These are phyloP conservation scores for Petunia axillaris DNA, from an alignment of 257 asterid genomes.

Conservation along the genomic window DNA sequence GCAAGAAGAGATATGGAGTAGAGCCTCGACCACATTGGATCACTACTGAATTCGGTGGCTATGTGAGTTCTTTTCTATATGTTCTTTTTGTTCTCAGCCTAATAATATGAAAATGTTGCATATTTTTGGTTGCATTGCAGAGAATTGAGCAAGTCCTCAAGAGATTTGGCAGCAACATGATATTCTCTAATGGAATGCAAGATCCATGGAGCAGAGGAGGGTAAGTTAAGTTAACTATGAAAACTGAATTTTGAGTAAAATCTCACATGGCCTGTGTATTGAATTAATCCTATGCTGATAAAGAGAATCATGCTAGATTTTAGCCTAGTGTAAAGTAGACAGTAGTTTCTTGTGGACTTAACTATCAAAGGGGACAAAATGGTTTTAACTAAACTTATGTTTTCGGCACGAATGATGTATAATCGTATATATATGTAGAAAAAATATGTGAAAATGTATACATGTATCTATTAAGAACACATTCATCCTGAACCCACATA, in stretches of 20 bases:
- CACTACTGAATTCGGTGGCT: slow-evolving; percentile 77
- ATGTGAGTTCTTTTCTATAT: slow-evolving; percentile 35
- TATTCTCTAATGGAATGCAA: slow-evolving; percentile 77
- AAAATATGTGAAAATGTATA: not conserved
- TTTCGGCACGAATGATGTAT: not conserved
- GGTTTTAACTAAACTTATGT: too few relatives aligned
- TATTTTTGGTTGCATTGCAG: slow-evolving; percentile 33
- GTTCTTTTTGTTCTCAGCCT: not conserved
- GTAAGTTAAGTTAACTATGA: slow-evolving; percentile 36
- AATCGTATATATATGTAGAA: rapidly evolving
- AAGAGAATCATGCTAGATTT: too few relatives aligned
- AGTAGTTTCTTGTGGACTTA: not conserved
- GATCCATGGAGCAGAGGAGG: slow-evolving; percentile 94
- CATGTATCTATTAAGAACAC: not conserved
- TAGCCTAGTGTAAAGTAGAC: too few relatives aligned
- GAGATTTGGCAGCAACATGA: slow-evolving; percentile 75
- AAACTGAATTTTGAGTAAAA: not conserved
- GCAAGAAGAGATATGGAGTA: slow-evolving; percentile 54
- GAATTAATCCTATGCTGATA: too few relatives aligned
- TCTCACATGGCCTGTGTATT: not conserved
- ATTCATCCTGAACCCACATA: not conserved
- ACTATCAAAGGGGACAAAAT: not conserved
- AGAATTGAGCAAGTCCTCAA: slow-evolving; percentile 59
- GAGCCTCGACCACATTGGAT: slow-evolving; percentile 77
- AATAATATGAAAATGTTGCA: not conserved